Evolutionary conservation across 1,284 basidiomycete genomes (phyloP).

Genomic region (Irpex sp.): DNA sequence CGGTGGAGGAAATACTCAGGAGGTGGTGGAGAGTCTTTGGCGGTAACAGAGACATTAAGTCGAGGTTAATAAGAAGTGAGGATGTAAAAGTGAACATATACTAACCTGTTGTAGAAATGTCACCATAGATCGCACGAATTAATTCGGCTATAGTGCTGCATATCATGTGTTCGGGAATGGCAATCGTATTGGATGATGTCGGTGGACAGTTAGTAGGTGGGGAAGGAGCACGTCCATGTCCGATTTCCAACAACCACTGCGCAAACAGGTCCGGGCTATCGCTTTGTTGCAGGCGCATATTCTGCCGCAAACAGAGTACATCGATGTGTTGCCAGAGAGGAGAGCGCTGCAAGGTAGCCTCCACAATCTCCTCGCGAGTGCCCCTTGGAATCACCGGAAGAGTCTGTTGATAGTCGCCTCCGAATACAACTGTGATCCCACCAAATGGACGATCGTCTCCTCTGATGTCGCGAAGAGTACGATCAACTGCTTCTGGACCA

Average conservation of each 20-base stretch:
- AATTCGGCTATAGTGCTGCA: not conserved
- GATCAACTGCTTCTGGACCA: slow-evolving; percentile 29
- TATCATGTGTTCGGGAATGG: not conserved
- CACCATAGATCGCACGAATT: not conserved
- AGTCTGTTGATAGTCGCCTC: slow-evolving; percentile 12
- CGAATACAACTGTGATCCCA: slow-evolving; percentile 35
- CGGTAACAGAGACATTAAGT: too few species aligned
- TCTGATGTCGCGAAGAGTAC: slow-evolving; percentile 26
- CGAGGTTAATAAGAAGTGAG: too few species aligned
- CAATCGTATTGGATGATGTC: too few species aligned
- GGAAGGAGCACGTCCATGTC: slow-evolving; percentile 24
- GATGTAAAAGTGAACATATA: too few species aligned
- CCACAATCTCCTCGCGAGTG: slow-evolving; percentile 29
- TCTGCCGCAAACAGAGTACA: not conserved
- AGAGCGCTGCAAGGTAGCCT: slow-evolving; percentile 30
- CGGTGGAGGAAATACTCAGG: not conserved
- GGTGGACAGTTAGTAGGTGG: not conserved
- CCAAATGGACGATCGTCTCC: slow-evolving; percentile 30
- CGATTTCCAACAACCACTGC: slow-evolving; percentile 37
- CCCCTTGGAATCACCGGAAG: slow-evolving; percentile 35
- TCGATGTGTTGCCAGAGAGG: not conserved
- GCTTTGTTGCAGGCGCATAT: slow-evolving; percentile 9
- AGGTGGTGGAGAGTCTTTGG: not conserved
- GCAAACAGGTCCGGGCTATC: slow-evolving; percentile 27
- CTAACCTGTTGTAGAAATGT: not conserved